These are phyloP conservation scores for Strobilomyces echinocephalus DNA, from an alignment of 768 basidiomycete species.

Conservation along the genomic window DNA sequence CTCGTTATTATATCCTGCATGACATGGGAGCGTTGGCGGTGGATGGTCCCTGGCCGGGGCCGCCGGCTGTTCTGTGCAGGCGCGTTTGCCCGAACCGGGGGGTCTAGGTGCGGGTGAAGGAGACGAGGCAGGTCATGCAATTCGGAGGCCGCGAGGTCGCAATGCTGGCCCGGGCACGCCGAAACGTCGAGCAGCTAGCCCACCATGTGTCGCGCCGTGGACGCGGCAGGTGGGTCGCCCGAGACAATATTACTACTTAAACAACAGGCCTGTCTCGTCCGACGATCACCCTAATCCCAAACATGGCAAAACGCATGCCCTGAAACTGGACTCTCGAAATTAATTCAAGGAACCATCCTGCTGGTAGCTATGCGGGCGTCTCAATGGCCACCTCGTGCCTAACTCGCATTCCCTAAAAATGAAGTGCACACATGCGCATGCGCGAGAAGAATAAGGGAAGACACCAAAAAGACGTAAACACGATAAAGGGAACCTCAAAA, in stretches of 20 bases:
- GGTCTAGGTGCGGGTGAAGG: no score
- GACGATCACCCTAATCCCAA: conserved; percentile 15
- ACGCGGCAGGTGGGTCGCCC: conserved; percentile 6
- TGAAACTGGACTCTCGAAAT: neutral
- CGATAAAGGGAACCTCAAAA: neutral
- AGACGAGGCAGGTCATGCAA: conserved; percentile 3
- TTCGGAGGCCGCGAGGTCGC: conserved; percentile 8
- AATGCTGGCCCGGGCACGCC: neutral
- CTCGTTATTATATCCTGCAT: neutral
- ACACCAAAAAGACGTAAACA: neutral
- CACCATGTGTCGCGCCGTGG: conserved; percentile 7
- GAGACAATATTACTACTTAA: neutral
- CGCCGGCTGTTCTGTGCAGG: neutral
- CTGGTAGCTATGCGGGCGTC: neutral
- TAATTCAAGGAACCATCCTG: neutral
- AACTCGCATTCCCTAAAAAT: neutral
- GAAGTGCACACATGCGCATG: conserved; percentile 1
- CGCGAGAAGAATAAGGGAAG: neutral
- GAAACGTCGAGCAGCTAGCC: conserved; percentile 2
- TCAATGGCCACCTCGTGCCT: neutral
- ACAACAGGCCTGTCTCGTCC: conserved; percentile 5
- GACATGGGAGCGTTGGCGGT: conserved; percentile 14
- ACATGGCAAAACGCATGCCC: neutral
- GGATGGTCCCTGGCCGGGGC: conserved; percentile 7
- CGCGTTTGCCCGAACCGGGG: neutral